Base-by-base conservation (phyloP, 1,139 yeast genomes). In the Saccharomycopsis crataegensis region DNA sequence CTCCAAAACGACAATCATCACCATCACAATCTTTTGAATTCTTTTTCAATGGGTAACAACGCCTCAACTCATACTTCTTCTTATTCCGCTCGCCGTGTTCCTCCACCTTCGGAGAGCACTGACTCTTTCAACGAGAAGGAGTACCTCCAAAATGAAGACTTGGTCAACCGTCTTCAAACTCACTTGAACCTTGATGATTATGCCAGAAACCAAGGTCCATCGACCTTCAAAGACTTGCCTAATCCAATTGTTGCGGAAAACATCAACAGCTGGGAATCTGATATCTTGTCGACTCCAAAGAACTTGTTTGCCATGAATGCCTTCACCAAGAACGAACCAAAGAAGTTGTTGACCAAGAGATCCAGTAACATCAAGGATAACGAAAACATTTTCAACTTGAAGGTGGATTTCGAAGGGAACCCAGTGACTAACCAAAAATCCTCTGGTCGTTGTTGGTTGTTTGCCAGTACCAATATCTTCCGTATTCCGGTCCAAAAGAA, bases 401-500 rank as follows among this genome's bases (percentile, higher is more conserved):
- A 77, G 52, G 79, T 87, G 37, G 79, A 79, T 42, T 73, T 76
- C 4, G 85, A 85, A 62, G 90, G 90, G 2, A 66, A 81, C 2
- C 93, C 94, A 28, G 73, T 82, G 52, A 83, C 87, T 62, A 82
- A 84, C 68, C 96, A 88, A 68, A 78, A 78, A 63, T 67, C 78
- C 41, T 79, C 88, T 14, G 96, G 96, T 43, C 73, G 96, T 62
- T 88, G 96, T 68, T 88, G 96, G 96, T 74, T 88, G 60, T 87
- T 87, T 68, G 96, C 96, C 8, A 78, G 93, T 1, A 80, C 87
- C 54, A 88, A 87, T 62, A 77, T 84, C 51, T 70, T 87, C 62
- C 74, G 96, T 62, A 67, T 84, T 50, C 76, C 75, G 52, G 79
- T 85, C 48, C 82, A 84, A 67, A 72, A 77, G 61, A 77, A 78